These are phyloP conservation scores for Endocalyx cinctus DNA, from an alignment of 2,329 filamentous ascomycete species.

Conservation along the genomic window DNA sequence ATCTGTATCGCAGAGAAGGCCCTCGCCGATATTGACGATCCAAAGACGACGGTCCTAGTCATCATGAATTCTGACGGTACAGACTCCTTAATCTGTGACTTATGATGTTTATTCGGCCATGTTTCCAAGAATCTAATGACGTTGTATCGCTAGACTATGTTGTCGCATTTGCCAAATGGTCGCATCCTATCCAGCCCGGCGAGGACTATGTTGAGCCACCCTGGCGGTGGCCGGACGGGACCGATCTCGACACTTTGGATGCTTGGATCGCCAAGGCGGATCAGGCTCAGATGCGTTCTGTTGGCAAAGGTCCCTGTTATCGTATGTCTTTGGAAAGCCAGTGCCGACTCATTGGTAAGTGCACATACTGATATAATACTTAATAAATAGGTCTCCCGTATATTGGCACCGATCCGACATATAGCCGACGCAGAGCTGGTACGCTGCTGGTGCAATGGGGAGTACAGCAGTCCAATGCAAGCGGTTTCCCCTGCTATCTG, in stretches of 20 bases:
- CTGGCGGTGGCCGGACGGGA: constrained; percentile 21
- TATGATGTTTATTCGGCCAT: too few species aligned
- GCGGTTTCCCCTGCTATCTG: constrained; percentile 11
- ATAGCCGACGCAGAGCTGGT: constrained; percentile 16
- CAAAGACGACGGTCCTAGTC: constrained; percentile 17
- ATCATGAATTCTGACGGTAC: too few species aligned
- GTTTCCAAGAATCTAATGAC: too few species aligned
- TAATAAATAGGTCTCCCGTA: constrained; percentile 15
- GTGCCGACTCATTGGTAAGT: background rate
- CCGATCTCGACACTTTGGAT: constrained; percentile 11
- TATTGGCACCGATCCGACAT: constrained; percentile 18
- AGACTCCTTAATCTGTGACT: too few species aligned
- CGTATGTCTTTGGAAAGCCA: constrained; percentile 11
- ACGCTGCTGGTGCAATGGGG: constrained; percentile 19
- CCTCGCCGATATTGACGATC: constrained; percentile 17
- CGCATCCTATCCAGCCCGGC: constrained; percentile 10
- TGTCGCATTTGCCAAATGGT: constrained; percentile 23
- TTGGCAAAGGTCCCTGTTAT: constrained; percentile 16
- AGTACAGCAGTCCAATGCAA: constrained; percentile 9
- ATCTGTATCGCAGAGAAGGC: constrained; percentile 15
- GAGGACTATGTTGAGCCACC: constrained; percentile 15
- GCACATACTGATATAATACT: background rate
- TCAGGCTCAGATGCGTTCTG: constrained; percentile 7
- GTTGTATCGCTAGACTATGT: too few species aligned
- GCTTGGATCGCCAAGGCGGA: constrained; percentile 13